Percentiles rank a stretch among this genome's conserved stretches.
Evolutionary conservation across 2,329 filamentous ascomycete species (phyloP).

Genomic region (Fusarium dlaminii): DNA sequence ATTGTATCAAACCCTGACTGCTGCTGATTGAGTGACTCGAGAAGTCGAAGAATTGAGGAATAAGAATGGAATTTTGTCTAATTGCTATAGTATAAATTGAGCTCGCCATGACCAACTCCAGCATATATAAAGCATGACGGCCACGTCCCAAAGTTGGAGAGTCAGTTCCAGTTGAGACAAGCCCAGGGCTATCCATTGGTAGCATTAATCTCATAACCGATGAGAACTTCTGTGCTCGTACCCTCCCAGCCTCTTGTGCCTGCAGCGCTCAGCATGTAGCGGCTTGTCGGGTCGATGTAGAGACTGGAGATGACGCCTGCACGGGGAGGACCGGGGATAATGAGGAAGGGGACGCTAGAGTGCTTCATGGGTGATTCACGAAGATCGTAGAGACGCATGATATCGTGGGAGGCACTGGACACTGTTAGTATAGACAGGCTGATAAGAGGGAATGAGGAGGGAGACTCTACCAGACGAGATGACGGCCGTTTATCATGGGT

Average conservation of each 20-base stretch:
- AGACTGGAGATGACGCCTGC: constrained; percentile 89
- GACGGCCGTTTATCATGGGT: constrained; percentile 91
- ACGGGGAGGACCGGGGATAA: constrained; percentile 84
- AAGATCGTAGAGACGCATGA: constrained; percentile 91
- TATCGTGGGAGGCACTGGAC: constrained; percentile 87
- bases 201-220: constrained; percentile 87
- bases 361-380: constrained; percentile 74
- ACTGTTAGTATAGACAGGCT: not conserved
- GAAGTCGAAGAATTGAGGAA: not conserved
- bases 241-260: constrained; percentile 97
- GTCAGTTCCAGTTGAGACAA: not conserved
- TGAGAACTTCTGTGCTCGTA: constrained; percentile 84
- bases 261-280: constrained; percentile 90
- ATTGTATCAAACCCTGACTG: not conserved
- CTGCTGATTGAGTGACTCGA: not conserved
- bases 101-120: not conserved
- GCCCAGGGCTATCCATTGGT: constrained; percentile 17
- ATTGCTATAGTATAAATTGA: not conserved
- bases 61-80: not conserved
- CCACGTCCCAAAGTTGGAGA: not conserved
- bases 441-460: too few relatives aligned
- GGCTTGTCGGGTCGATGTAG: constrained; percentile 86
- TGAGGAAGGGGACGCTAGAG: constrained; percentile 91
- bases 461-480: constrained; percentile 76
- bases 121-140: not conserved